Base-by-base conservation (phyloP, 148 eudicot genomes). In the Oxyria digyna region DNA sequence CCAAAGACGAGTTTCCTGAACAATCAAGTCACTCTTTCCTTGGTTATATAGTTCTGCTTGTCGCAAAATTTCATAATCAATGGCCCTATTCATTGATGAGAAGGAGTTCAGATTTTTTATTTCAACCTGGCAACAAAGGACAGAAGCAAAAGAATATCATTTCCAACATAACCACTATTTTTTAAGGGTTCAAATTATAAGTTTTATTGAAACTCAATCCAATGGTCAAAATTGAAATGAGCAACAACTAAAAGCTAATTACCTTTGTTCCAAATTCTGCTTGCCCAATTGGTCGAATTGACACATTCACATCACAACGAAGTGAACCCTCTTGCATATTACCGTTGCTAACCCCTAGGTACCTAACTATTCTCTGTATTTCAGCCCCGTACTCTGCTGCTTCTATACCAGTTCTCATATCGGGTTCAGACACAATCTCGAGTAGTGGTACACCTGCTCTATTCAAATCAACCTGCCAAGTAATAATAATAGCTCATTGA, bases 281-380 rank as follows among this genome's bases (percentile, higher is more conserved):
- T 76, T 94, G 97, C 67, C 97, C 97, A 66, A 80, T 76, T 24
- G 97, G 92, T 26, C 98, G 90, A 70, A 94, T 67, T 3, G 98
- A 94, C 70, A 94, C 83, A 64, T 94, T 94, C 76, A 93, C 96
- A 75, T 89, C 91, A 81, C 94, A 93, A 74, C 92, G 98, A 69
- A 94, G 87, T 37, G 98, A 94, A 45, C 98, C 98, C 81, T 90
- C 98, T 78, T 90, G 97, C 97, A 90, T 94, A 79, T 94, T 94
- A 43, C 98, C 98, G 78, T 94, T 94, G 75, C 96, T 79, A 64
- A 94, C 88, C 74, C 96, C 98, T 75, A 94, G 81, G 79, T 88
- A 94, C 74, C 98, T 74, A 67, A 94, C 98, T 75, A 94, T 17
- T 75, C 98, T 90, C 78, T 94, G 98, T 75, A 94, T 54, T 75